Base-by-base conservation (phyloP, 2,329 filamentous ascomycete genomes). In the Pezicula carpinea region DNA sequence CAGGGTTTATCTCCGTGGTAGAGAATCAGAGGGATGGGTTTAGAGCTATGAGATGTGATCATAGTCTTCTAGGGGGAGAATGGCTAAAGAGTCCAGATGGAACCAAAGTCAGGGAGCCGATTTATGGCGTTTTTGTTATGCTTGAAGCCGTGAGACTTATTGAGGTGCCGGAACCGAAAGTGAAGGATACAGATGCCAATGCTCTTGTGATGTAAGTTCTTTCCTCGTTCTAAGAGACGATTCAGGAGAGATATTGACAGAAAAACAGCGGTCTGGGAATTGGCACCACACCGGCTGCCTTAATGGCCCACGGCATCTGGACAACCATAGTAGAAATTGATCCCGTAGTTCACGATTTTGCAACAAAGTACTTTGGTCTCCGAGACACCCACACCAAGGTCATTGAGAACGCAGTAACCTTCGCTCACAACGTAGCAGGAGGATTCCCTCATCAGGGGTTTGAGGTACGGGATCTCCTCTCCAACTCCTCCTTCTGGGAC, bases 321-420 rank as follows among this genome's bases (percentile, higher is more conserved):
- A 97, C 92, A 1, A 97, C 92, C 0, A 85, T 96, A 51, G 86
- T 99, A 14, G 93, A 99, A 66, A 89, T 99, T 46, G 93, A 99
- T 60, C 91, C 91, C 0, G 81, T 86, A 1, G 91, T 99, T 19
- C 80, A 96, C 64, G 77, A 86, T 43, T 93, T 90, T 64, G 91
- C 93, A 4, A 74, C 72, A 22, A 81, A 87, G 59, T 92, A 95
- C 68, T 99, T 99, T 68, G 74, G 77, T 45, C 79, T 97, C 5
- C 85, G 85, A 3, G 64, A 75, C 18, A 89, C 92, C 57, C 88
- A 93, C 67, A 87, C 80, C 0, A 77, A 85, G n/a, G 79, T 89
- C 44, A 83, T 97, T 53, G 79, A 83, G 43, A 89, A 99, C 59
- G 93, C 93, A 0, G 81, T 90, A 3, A 69, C 71, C n/a, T 96